phyloP scores from a whole-genome alignment of 1,284 basidiomycete species.

The Mycena citricolor region DNA sequence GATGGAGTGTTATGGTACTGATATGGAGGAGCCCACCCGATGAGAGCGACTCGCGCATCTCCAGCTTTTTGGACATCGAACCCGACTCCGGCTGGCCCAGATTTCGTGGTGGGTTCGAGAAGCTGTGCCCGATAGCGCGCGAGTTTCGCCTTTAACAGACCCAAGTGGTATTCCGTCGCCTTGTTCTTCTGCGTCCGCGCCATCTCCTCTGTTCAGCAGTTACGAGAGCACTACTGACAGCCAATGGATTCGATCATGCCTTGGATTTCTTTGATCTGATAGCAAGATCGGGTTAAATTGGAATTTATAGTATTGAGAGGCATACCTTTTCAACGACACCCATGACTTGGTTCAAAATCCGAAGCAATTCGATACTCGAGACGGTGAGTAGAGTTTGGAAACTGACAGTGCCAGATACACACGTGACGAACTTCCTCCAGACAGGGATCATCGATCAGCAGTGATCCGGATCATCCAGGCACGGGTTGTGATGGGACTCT shows the following conservation, averaged over 20 bases:
- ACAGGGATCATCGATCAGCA: no score
- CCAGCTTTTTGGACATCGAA: slow-evolving; percentile 93
- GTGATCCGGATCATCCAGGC: no score
- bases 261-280: slow-evolving; percentile 90
- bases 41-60: slow-evolving; percentile 90
- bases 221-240: slow-evolving; percentile 3
- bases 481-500: no score
- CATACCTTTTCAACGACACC: slow-evolving; percentile 86
- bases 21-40: slow-evolving; percentile 52
- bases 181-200: slow-evolving; percentile 93
- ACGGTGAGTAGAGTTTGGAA: no score
- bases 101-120: slow-evolving; percentile 82
- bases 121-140: slow-evolving; percentile 90
- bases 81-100: slow-evolving; percentile 80
- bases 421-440: no score
- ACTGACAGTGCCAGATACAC: no score
- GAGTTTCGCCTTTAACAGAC: slow-evolving; percentile 86
- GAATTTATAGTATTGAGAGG: slow-evolving; percentile 4
- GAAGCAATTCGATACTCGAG: no score
- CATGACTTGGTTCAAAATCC: no score
- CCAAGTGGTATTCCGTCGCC: slow-evolving; percentile 90
- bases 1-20: no score
- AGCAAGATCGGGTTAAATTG: slow-evolving; percentile 7
- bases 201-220: slow-evolving; percentile 78
- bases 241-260: slow-evolving; percentile 48